phyloP scores from a whole-genome alignment of 108 stramenopile genomes.

The Fragilaria crotonensis region DNA sequence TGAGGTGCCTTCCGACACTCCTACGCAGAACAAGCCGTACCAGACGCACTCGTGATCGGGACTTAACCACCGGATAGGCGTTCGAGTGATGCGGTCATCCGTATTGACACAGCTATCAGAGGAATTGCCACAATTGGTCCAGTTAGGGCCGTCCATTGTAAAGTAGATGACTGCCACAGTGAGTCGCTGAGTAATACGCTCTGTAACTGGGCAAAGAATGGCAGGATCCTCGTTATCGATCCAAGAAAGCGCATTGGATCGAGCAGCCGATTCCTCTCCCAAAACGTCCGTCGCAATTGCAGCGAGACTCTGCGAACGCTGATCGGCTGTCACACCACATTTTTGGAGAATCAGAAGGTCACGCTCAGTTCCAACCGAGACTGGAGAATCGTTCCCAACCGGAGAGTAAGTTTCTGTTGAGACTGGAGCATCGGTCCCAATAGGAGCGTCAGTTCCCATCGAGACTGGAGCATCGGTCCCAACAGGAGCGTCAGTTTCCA shows the following conservation, averaged over 20 bases:
- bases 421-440: no score
- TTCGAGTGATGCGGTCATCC: background rate
- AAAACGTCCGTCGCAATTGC: background rate
- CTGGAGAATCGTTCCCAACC: no score
- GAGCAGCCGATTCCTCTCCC: background rate
- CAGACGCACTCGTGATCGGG: background rate
- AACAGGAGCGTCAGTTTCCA: no score
- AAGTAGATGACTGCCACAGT: background rate
- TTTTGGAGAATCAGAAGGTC: background rate
- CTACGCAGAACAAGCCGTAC: background rate
- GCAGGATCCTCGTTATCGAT: background rate
- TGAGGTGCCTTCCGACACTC: background rate
- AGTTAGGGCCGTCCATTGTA: background rate
- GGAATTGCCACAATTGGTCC: background rate
- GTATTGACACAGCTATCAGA: background rate
- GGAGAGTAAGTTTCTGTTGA: no score
- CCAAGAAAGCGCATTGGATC: background rate
- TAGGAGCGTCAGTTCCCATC: no score
- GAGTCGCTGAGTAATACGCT: background rate
- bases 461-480: no score
- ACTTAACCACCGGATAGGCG: background rate
- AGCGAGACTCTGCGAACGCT: background rate
- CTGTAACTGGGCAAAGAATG: background rate
- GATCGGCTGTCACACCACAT: background rate
- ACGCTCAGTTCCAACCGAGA: background rate